Percentiles rank a stretch among this genome's conserved stretches.
These are phyloP conservation scores for Plasmodium cynomolgi DNA, from an alignment of 169 alveolate species.

Conservation along the genomic window DNA sequence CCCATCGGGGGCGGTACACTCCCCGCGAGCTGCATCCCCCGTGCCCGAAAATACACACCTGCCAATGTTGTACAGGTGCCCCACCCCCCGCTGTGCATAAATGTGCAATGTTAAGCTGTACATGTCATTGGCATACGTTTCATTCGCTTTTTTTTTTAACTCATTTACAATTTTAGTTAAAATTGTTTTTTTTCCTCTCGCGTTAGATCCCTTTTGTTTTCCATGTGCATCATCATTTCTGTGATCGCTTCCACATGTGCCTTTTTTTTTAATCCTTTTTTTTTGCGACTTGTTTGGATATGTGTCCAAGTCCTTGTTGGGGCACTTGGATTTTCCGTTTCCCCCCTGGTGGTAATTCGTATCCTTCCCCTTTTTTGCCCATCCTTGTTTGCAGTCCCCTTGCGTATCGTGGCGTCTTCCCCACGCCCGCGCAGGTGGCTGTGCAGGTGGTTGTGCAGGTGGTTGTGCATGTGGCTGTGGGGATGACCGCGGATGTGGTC, in stretches of 20 bases:
- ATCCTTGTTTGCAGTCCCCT: not conserved
- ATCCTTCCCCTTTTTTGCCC: not conserved
- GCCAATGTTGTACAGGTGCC: conserved; percentile 17
- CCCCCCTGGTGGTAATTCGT: not conserved
- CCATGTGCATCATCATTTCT: not conserved
- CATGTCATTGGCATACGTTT: conserved; percentile 10
- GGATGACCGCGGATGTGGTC: too few relatives aligned
- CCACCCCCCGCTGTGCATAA: conserved; percentile 26
- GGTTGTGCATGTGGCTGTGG: too few relatives aligned
- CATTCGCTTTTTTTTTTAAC: conserved; percentile 36
- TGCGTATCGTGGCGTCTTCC: not conserved
- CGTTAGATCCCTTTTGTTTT: not conserved
- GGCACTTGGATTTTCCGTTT: not conserved
- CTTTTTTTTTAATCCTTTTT: not conserved
- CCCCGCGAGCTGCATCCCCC: not conserved
- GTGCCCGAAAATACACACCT: conserved; percentile 2
- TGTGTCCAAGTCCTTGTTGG: not conserved
- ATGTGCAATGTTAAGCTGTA: conserved; percentile 31
- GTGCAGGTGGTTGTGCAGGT: too few relatives aligned
- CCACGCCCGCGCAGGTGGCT: not conserved
- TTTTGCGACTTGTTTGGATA: not conserved
- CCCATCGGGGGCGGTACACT: not conserved
- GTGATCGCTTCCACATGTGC: not conserved
- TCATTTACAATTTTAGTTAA: conserved; percentile 36
- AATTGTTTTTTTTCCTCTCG: not conserved